Evolutionary conservation across 352 stramenopile genomes (phyloP).

Genomic region (Thalassiosira sp.): DNA sequence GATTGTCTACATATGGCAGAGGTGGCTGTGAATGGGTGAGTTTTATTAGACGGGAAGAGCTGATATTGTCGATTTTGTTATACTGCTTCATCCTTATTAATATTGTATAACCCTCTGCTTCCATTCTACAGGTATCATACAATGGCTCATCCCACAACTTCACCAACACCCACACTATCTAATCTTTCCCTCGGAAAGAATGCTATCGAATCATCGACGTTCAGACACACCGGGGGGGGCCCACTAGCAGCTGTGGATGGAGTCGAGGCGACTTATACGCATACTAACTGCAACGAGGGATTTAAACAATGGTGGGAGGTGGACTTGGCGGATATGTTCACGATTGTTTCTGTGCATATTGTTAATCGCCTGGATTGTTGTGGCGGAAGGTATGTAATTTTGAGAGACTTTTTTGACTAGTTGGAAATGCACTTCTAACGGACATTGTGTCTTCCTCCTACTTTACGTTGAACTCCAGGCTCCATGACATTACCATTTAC

Average conservation of each 20-base stretch:
- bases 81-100: neutral
- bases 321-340: neutral
- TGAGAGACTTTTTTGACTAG: too few species aligned
- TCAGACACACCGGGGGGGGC: neutral
- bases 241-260: neutral
- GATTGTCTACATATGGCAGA: constrained; percentile 28
- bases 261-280: neutral
- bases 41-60: neutral
- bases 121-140: neutral
- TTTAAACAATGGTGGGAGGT: neutral
- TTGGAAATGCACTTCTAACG: too few species aligned
- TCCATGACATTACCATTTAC: neutral
- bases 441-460: neutral
- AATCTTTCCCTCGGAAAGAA: neutral
- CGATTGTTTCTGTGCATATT: neutral
- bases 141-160: neutral
- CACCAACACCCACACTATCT: neutral
- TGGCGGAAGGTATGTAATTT: neutral
- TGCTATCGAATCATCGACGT: neutral
- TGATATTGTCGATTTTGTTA: neutral
- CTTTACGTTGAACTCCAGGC: neutral
- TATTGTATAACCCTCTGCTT: neutral
- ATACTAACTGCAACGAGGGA: neutral
- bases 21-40: constrained; percentile 20
- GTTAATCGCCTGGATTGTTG: neutral